These are phyloP conservation scores for Microcyclospora pomicola DNA, from an alignment of 2,329 filamentous ascomycete species.

Conservation along the genomic window DNA sequence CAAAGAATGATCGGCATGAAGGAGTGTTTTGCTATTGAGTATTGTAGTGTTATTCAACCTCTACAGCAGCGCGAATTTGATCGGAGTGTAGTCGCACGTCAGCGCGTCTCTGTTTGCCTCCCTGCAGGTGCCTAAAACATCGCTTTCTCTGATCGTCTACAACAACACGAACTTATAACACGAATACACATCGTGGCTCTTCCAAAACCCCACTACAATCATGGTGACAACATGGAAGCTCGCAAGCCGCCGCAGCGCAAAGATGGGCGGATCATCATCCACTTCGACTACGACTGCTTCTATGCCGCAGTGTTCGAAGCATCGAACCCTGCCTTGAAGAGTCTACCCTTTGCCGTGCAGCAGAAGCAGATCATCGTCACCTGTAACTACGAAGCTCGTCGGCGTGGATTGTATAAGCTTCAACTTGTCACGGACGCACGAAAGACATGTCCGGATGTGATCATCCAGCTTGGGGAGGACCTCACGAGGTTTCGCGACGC, in stretches of 20 bases:
- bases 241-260: constrained; percentile 27
- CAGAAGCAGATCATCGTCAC: constrained; percentile 89
- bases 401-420: constrained; percentile 59
- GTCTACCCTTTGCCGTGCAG: constrained; percentile 65
- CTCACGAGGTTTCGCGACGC: constrained; percentile 71
- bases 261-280: constrained; percentile 58
- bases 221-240: constrained; percentile 12
- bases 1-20: too few relatives aligned
- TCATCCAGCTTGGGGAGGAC: constrained; percentile 79
- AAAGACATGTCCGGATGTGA: constrained; percentile 64
- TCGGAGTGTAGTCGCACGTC: too few relatives aligned
- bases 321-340: constrained; percentile 58
- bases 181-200: too few relatives aligned
- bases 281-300: constrained; percentile 87
- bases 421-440: constrained; percentile 74
- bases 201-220: not conserved
- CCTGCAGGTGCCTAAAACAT: too few relatives aligned
- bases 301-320: constrained; percentile 86
- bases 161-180: too few relatives aligned
- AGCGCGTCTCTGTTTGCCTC: too few relatives aligned
- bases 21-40: too few relatives aligned
- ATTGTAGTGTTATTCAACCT: too few relatives aligned
- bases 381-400: constrained; percentile 83
- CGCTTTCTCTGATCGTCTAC: too few relatives aligned
- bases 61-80: too few relatives aligned